These are phyloP conservation scores for Orbilia oligospora DNA, from an alignment of 2,329 filamentous ascomycete species.

Conservation along the genomic window DNA sequence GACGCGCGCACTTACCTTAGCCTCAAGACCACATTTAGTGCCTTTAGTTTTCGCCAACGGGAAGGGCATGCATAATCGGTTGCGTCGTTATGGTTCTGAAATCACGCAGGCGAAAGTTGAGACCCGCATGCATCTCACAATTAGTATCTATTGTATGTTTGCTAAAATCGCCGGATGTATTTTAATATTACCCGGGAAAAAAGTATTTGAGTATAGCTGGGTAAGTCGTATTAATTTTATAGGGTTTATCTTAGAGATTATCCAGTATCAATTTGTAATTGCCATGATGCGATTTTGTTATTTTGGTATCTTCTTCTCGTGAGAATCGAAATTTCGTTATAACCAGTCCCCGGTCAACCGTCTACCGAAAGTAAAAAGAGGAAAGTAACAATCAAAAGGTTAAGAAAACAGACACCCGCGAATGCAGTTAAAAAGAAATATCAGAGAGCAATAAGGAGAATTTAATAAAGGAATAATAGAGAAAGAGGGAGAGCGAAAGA, in stretches of 20 bases:
- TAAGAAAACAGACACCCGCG: background rate
- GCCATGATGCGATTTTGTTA: background rate
- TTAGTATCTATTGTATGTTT: too few relatives aligned
- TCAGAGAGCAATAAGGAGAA: background rate
- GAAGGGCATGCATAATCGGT: background rate
- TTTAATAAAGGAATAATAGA: background rate
- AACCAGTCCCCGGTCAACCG: background rate
- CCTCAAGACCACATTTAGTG: too few relatives aligned
- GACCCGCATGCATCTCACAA: slow-evolving; percentile 2
- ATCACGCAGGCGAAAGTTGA: slow-evolving; percentile 11
- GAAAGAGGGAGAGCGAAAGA: background rate
- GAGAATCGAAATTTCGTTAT: background rate
- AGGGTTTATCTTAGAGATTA: too few relatives aligned
- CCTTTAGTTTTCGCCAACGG: slow-evolving; percentile 9
- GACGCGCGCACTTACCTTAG: too few relatives aligned
- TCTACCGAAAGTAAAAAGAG: slow-evolving; percentile 2
- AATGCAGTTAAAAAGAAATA: slow-evolving; percentile 8
- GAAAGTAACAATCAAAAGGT: background rate
- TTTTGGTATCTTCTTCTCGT: background rate
- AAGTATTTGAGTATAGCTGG: too few relatives aligned
- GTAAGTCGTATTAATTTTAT: too few relatives aligned
- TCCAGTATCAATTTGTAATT: too few relatives aligned
- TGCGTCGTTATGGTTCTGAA: slow-evolving; percentile 17
- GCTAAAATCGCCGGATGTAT: too few relatives aligned
- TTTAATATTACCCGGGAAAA: too few relatives aligned